phyloP scores from a whole-genome alignment of 140 eudicot genomes.

The Anethum foeniculum region DNA sequence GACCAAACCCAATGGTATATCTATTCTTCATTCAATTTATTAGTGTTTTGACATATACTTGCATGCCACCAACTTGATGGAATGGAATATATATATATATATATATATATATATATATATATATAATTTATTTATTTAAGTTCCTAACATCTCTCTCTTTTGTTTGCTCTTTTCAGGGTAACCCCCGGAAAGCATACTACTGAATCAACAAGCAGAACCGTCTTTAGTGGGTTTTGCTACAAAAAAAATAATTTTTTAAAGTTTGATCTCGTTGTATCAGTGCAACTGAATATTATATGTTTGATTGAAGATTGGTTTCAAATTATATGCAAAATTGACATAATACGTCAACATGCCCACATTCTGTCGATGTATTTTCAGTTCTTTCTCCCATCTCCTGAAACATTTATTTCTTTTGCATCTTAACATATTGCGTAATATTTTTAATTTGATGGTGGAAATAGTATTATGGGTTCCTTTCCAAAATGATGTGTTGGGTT shows the following conservation, averaged over 20 bases:
- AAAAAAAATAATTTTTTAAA: neutral
- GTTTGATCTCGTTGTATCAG: neutral
- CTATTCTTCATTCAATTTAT: neutral
- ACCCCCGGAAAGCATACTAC: slow-evolving; percentile 62
- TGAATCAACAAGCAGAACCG: slow-evolving; percentile 12
- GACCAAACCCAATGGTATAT: slow-evolving; percentile 68
- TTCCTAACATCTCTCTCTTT: neutral
- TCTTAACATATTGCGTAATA: neutral
- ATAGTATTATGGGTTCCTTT: neutral
- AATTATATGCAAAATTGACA: neutral
- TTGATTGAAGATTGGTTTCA: neutral
- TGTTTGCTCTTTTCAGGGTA: slow-evolving; percentile 30
- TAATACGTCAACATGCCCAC: neutral
- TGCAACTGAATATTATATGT: neutral
- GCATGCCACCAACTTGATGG: neutral
- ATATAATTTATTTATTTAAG: neutral
- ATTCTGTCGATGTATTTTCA: neutral
- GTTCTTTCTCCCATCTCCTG: neutral
- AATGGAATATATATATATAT: no score
- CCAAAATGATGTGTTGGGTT: neutral
- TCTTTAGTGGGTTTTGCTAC: neutral
- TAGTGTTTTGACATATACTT: neutral
- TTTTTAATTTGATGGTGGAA: neutral
- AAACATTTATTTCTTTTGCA: neutral
- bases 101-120: no score